Conservation (phyloP, 768 basidiomycete genomes). For the Sarcomyxa edulis region DNA sequence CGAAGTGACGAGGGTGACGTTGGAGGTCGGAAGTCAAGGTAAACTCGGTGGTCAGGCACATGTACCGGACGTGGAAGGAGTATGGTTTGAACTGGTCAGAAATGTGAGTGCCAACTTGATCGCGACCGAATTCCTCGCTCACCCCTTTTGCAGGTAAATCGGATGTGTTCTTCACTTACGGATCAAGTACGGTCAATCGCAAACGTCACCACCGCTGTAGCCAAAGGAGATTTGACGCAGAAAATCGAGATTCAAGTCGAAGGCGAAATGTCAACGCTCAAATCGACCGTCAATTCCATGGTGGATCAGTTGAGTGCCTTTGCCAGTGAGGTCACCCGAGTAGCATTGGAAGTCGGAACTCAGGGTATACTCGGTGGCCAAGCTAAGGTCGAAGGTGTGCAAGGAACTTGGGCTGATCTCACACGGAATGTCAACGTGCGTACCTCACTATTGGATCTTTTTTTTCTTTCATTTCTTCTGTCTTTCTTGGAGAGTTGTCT, state of each 20-base stretch:
- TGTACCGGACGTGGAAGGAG: conserved; percentile 88
- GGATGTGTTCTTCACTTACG: conserved; percentile 78
- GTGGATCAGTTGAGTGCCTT: conserved; percentile 87
- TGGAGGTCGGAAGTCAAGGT: conserved; percentile 85
- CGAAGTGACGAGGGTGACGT: conserved; percentile 79
- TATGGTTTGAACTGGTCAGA: conserved; percentile 79
- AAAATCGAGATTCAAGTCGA: conserved; percentile 91
- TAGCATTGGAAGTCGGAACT: conserved; percentile 87
- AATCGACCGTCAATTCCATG: conserved; percentile 89
- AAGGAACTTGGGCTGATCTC: conserved; percentile 90
- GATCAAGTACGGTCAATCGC: conserved; percentile 83
- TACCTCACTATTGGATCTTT: conserved; percentile 11
- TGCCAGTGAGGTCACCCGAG: conserved; percentile 75
- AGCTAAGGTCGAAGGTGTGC: conserved; percentile 84
- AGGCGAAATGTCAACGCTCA: conserved; percentile 80
- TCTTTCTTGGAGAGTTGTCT: conserved; percentile 34
- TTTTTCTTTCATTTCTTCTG: not conserved
- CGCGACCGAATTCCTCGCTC: not conserved
- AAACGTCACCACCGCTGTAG: conserved; percentile 84
- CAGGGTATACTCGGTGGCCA: conserved; percentile 90
- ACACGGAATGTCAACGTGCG: conserved; percentile 86
- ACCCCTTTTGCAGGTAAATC: conserved; percentile 47
- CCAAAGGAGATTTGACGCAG: conserved; percentile 85
- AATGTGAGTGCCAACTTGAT: conserved; percentile 42
- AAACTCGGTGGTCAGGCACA: conserved; percentile 85